phyloP scores from a whole-genome alignment of 805 yeast genomes.

The Brettanomyces naardenensis region DNA sequence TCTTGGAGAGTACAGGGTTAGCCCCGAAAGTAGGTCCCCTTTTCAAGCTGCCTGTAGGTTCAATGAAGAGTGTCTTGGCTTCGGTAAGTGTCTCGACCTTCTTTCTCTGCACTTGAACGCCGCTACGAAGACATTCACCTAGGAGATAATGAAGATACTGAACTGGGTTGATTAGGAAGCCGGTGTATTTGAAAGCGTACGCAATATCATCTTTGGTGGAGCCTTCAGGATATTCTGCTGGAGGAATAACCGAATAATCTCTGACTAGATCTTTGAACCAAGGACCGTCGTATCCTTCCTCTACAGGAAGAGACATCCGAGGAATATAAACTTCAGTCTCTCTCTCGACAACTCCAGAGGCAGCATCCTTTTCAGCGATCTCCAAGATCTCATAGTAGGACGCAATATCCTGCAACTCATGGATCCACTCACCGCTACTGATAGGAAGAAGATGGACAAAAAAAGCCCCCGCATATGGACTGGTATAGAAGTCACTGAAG shows the following conservation, averaged over 20 bases:
- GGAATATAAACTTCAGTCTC: constrained; percentile 24
- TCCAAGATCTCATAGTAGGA: constrained; percentile 30
- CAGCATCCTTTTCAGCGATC: constrained; percentile 31
- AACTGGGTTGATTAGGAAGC: constrained; percentile 57
- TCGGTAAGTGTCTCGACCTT: too few species aligned
- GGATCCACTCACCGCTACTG: constrained; percentile 20
- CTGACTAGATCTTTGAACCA: constrained; percentile 35
- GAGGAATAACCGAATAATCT: constrained; percentile 25
- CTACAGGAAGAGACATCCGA: constrained; percentile 16
- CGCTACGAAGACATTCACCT: too few species aligned
- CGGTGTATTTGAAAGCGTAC: constrained; percentile 44
- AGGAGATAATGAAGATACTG: too few species aligned
- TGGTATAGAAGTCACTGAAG: constrained; percentile 33
- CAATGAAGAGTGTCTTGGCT: constrained; percentile 14
- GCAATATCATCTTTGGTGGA: constrained; percentile 21
- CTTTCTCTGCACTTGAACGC: too few species aligned
- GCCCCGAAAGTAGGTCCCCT: constrained; percentile 17
- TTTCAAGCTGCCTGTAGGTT: neutral
- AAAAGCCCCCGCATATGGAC: constrained; percentile 44
- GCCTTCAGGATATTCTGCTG: constrained; percentile 24
- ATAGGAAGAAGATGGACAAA: constrained; percentile 34
- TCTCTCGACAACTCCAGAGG: constrained; percentile 29
- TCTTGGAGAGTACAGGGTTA: constrained; percentile 4
- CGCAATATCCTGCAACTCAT: constrained; percentile 28
- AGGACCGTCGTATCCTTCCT: constrained; percentile 23